Percentiles rank a stretch among this genome's conserved stretches.
Evolutionary conservation across 129 eudicot genomes (phyloP).

Genomic region (Flaveria bidentis): DNA sequence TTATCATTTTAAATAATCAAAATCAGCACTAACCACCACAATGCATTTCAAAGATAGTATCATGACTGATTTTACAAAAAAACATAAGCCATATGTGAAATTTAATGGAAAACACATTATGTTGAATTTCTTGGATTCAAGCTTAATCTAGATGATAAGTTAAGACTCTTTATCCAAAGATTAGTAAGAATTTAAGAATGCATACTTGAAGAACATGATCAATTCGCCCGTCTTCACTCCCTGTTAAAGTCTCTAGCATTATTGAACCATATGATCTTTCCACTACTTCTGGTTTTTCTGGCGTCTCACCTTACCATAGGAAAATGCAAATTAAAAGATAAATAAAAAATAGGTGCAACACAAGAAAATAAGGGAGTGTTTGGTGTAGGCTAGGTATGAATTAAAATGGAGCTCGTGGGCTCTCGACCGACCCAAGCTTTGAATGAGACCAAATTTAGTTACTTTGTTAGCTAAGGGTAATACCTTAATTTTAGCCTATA

Average conservation of each 20-base stretch:
- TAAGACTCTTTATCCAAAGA: slow-evolving; percentile 14
- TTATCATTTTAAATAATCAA: background rate
- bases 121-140: background rate
- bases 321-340: slow-evolving; percentile 8
- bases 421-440: no score
- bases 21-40: background rate
- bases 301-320: slow-evolving; percentile 46
- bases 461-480: no score
- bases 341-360: slow-evolving; percentile 8
- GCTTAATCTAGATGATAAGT: background rate
- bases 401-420: no score
- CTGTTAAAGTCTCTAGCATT: slow-evolving; percentile 84
- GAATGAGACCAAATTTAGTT: no score
- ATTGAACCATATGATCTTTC: slow-evolving; percentile 82
- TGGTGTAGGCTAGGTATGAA: no score
- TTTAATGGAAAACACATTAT: background rate
- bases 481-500: no score
- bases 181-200: slow-evolving; percentile 1
- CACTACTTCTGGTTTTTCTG: slow-evolving; percentile 47
- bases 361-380: slow-evolving; percentile 14
- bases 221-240: slow-evolving; percentile 71
- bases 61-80: background rate
- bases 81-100: background rate
- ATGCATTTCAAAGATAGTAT: background rate
- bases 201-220: slow-evolving; percentile 93